Conservation (phyloP, 2,329 filamentous ascomycete species). For the Sporothrix luriei region DNA sequence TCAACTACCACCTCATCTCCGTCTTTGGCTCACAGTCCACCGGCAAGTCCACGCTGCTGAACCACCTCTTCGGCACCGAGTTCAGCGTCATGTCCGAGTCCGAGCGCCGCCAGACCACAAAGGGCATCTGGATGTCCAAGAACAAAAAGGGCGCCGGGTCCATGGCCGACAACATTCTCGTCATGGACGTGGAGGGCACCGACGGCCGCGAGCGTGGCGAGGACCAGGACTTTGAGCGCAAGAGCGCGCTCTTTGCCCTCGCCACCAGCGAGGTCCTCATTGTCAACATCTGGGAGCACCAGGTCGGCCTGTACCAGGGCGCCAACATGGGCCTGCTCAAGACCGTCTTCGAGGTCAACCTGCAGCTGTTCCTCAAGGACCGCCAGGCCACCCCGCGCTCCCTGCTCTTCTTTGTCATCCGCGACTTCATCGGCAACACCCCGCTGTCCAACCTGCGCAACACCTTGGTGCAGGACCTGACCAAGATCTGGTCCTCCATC, state of each 20-base stretch:
- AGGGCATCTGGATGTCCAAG: conserved; percentile 99
- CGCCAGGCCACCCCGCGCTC: conserved; percentile 88
- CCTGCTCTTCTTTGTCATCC: conserved; percentile 96
- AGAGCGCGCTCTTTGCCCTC: conserved; percentile 94
- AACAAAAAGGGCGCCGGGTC: conserved; percentile 70
- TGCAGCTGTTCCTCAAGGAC: conserved; percentile 96
- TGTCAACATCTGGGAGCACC: conserved; percentile 99
- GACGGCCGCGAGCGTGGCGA: conserved; percentile 95
- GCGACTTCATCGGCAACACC: conserved; percentile 91
- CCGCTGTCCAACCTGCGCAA: conserved; percentile 87
- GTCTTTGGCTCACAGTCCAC: conserved; percentile 99
- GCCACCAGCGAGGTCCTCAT: conserved; percentile 97
- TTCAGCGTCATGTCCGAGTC: conserved; percentile 98
- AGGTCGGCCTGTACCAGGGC: conserved; percentile 95
- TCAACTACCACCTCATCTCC: conserved; percentile 99
- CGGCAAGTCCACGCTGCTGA: conserved; percentile 95
- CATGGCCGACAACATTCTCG: conserved; percentile 97
- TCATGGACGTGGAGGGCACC: conserved; percentile 99
- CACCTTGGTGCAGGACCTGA: conserved; percentile 86
- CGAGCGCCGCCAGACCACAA: conserved; percentile 93
- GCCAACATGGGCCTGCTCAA: conserved; percentile 98
- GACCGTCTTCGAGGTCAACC: conserved; percentile 97
- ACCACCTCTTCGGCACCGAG: conserved; percentile 90
- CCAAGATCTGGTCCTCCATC: conserved; percentile 88
- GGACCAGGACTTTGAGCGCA: conserved; percentile 98